Evolutionary conservation across 148 eudicot genomes (phyloP), one percentile per base, ranked within the genome.

Genomic region (Rhododendron vialii): DNA sequence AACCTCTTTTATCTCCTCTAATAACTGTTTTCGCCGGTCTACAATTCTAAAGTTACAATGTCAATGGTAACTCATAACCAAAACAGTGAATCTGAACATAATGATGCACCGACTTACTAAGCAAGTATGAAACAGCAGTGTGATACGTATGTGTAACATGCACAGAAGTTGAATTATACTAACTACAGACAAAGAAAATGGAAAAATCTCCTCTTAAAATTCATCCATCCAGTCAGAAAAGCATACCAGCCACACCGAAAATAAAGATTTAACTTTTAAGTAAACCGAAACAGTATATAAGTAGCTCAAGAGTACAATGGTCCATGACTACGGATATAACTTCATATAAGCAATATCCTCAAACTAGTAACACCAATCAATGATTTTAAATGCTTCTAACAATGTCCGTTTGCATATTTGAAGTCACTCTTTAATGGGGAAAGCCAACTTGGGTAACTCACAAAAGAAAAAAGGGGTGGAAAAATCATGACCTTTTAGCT

Each of bases 1-100:
- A 74, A 97, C 98, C 82, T 93, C 98, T 88, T 92, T 89, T 67
- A 97, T 94, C 92, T 97, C 98, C 77, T 91, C 90, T 51, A 94
- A 87, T 76, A 97, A 90, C 83, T 92, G 95, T 81, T 88, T 91
- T 86, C 95, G 89, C 85, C 98, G 89, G 36, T 95, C 98, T 83
- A 91, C 78, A 88, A 97, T 97, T 90, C 99, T 97, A 93, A 82
- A 90, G 83, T 87, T 33, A 53, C 35, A 86, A 85, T 78, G 53
- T 78, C 38, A 91, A 38, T 30, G 47, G 55, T 20, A 73, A 48
- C 35, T 81, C 15, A 38, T 5, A 30, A 82, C 28, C 51, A 75
- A n/a, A 33, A 12, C 43, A 41, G 38, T n/a, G 43, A 30, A 67
- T 28, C 3, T 50, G 63, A 48, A 84, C 30, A 41, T 84, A 71